Conservation (phyloP, 495 filamentous ascomycete genomes). For the Tricharina praecox region DNA sequence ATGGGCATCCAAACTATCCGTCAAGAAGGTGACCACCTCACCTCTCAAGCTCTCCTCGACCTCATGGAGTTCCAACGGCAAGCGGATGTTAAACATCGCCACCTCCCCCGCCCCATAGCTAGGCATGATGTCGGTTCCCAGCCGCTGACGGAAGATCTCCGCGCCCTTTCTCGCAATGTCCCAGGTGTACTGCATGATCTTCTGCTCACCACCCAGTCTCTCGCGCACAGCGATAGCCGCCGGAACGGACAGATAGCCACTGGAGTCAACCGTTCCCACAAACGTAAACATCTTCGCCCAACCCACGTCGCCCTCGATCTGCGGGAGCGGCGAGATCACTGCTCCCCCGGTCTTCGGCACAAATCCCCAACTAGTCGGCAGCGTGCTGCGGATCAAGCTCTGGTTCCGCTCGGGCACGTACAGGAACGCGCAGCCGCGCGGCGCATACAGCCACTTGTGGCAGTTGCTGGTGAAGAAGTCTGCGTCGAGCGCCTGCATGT, state of each 20-base stretch:
- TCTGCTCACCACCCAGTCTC: conserved; percentile 57
- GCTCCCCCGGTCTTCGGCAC: conserved; percentile 16
- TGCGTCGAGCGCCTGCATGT: conserved; percentile 45
- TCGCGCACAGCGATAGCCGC: conserved; percentile 53
- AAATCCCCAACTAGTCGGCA: conserved; percentile 58
- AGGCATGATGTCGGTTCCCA: conserved; percentile 59
- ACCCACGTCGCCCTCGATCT: not conserved
- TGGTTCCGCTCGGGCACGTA: conserved; percentile 64
- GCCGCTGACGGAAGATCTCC: conserved; percentile 36
- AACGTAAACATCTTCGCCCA: conserved; percentile 66
- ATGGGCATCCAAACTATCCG: conserved; percentile 39
- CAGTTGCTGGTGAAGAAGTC: conserved; percentile 76
- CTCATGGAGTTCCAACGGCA: conserved; percentile 41
- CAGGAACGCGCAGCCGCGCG: conserved; percentile 63
- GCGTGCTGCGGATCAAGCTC: conserved; percentile 48
- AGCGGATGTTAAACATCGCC: conserved; percentile 49
- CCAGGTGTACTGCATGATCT: conserved; percentile 42
- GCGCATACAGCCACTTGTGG: conserved; percentile 84
- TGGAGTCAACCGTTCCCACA: conserved; percentile 55
- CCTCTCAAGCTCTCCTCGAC: conserved; percentile 25
- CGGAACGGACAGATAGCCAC: conserved; percentile 51
- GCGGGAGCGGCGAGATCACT: not conserved
- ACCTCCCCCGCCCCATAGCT: conserved; percentile 26
- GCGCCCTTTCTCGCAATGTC: conserved; percentile 44
- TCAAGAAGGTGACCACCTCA: conserved; percentile 37